A percentile compares a stretch with the other conserved stretches of the same genome.
Evolutionary conservation across 2,329 filamentous ascomycete genomes (phyloP).

Genomic region (Cladophialophora immunda): DNA sequence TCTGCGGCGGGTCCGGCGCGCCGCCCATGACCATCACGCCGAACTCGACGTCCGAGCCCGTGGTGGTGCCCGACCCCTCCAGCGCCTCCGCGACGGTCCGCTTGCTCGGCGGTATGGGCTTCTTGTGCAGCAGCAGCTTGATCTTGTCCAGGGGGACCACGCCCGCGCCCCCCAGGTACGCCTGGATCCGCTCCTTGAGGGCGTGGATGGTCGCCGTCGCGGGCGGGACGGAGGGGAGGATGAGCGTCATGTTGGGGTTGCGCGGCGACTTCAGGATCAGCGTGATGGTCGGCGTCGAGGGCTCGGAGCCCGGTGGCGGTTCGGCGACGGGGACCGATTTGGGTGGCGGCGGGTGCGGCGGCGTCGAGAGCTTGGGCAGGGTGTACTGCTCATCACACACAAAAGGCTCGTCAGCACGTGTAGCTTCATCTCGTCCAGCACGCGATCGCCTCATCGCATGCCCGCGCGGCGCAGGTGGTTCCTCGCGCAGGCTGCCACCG

Average conservation of each 20-base stretch:
- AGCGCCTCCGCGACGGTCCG: constrained; percentile 80
- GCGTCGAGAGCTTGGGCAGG: constrained; percentile 55
- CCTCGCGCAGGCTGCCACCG: no score
- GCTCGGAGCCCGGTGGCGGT: constrained; percentile 38
- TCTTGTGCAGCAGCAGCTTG: constrained; percentile 85
- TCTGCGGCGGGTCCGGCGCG: constrained; percentile 49
- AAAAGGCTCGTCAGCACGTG: neutral
- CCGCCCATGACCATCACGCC: constrained; percentile 89
- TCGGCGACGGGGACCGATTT: constrained; percentile 47
- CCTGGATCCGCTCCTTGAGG: constrained; percentile 74
- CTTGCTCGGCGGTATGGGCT: constrained; percentile 73
- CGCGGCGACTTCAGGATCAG: constrained; percentile 79
- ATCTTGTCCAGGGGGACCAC: constrained; percentile 72
- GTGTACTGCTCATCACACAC: constrained; percentile 48
- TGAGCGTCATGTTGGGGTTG: constrained; percentile 74
- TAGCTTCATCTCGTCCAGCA: constrained; percentile 1
- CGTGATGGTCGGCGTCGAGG: constrained; percentile 46
- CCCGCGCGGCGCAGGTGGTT: neutral
- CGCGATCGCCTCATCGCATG: constrained; percentile 24
- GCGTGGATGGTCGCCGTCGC: constrained; percentile 79
- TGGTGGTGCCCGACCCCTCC: constrained; percentile 57
- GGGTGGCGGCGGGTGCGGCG: constrained; percentile 54
- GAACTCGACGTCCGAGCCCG: constrained; percentile 71
- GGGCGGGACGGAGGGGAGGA: constrained; percentile 67
- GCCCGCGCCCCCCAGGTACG: constrained; percentile 60